Conservation (phyloP, 495 filamentous ascomycete genomes). For the Penicillium macrosclerotiorum region DNA sequence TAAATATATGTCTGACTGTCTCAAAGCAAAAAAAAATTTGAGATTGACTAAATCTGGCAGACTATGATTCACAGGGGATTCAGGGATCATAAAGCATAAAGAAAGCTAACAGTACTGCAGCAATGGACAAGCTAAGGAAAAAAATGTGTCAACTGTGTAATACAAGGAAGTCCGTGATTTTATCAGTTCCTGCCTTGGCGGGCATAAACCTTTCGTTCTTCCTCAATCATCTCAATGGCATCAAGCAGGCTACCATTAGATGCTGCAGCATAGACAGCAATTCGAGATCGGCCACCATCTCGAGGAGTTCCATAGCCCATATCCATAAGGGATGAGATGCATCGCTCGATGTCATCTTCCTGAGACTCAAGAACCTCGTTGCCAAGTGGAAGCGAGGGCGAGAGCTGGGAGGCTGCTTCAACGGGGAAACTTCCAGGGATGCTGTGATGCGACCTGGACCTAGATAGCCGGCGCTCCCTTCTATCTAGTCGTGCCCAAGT, state of each 20-base stretch:
- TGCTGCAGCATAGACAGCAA: slow-evolving; percentile 53
- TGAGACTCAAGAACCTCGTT: neutral
- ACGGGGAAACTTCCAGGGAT: slow-evolving; percentile 30
- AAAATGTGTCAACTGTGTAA: neutral
- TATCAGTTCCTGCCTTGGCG: slow-evolving; percentile 18
- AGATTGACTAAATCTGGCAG: slow-evolving; percentile 8
- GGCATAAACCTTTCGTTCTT: slow-evolving; percentile 51
- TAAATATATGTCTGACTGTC: neutral
- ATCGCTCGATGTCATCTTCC: slow-evolving; percentile 38
- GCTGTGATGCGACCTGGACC: slow-evolving; percentile 14
- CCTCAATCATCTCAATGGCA: slow-evolving; percentile 58
- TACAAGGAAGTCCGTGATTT: slow-evolving; percentile 3
- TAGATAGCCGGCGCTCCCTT: slow-evolving; percentile 16
- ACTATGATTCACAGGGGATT: slow-evolving; percentile 1
- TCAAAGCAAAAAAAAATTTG: neutral
- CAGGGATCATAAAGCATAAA: neutral
- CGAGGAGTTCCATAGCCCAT: slow-evolving; percentile 50
- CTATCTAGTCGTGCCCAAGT: slow-evolving; percentile 23
- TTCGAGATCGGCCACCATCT: slow-evolving; percentile 41
- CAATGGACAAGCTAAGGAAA: slow-evolving; percentile 5
- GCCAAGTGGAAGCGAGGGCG: neutral
- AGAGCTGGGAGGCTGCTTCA: slow-evolving; percentile 19
- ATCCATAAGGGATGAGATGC: slow-evolving; percentile 43
- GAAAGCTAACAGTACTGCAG: neutral
- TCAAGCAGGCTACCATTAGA: slow-evolving; percentile 44